Evolutionary conservation across 306 rosid species (phyloP).

Genomic region (Fragaria nilgerrensis): DNA sequence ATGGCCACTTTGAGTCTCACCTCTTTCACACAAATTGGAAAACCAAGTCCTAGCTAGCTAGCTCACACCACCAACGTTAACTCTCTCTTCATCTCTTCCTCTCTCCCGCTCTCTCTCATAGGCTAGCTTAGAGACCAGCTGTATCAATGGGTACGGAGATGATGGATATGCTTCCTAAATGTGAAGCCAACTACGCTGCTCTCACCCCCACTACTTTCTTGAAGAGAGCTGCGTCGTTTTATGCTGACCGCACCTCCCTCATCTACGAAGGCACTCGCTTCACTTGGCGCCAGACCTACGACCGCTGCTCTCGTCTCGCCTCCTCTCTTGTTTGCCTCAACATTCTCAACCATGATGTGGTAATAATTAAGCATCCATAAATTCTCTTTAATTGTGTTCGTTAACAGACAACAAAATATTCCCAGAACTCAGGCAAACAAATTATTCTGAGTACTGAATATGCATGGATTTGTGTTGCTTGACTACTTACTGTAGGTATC

Average conservation of each 20-base stretch:
- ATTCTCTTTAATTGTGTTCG: background rate
- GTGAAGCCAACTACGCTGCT: conserved; percentile 54
- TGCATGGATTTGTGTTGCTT: background rate
- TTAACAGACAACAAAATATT: too few species aligned
- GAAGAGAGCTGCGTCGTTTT: conserved; percentile 57
- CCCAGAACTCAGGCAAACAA: background rate
- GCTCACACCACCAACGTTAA: background rate
- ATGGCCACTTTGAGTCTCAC: background rate
- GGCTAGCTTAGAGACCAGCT: too few species aligned
- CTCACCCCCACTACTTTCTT: conserved; percentile 75
- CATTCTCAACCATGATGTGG: conserved; percentile 53
- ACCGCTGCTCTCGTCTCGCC: conserved; percentile 81
- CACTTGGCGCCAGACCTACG: conserved; percentile 74
- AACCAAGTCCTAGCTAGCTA: background rate
- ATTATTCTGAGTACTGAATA: background rate
- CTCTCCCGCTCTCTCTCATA: background rate
- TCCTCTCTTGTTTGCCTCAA: conserved; percentile 70
- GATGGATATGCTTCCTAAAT: conserved; percentile 64
- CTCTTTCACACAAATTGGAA: background rate
- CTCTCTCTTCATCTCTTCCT: background rate
- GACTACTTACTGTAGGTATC: conserved; percentile 50
- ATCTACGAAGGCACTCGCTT: conserved; percentile 58
- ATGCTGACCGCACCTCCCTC: conserved; percentile 56
- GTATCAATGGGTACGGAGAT: conserved; percentile 15
- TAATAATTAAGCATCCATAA: conserved; percentile 28